phyloP scores from a whole-genome alignment of 495 filamentous ascomycete species.

The Haplographium delicatum region DNA sequence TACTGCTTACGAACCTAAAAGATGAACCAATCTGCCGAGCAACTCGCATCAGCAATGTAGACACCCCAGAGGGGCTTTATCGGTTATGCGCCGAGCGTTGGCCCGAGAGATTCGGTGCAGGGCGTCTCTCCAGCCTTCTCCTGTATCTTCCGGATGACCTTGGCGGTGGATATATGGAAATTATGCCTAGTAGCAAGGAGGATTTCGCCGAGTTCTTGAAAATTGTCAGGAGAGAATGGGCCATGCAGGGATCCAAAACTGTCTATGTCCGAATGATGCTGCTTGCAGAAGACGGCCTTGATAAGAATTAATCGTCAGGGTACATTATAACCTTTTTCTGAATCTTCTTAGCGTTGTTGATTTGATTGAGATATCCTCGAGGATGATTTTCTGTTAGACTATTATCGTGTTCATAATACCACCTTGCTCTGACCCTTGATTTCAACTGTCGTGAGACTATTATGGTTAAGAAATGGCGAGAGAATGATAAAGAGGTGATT shows the following conservation, averaged over 20 bases:
- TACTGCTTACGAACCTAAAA: neutral
- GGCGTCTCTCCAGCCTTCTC: neutral
- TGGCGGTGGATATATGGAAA: neutral
- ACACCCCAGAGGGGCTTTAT: neutral
- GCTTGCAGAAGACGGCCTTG: neutral
- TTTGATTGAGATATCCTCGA: too few relatives aligned
- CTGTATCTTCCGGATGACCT: neutral
- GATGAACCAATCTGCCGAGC: neutral
- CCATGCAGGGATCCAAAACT: neutral
- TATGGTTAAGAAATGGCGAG: too few relatives aligned
- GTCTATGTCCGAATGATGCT: neutral
- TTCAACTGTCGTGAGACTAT: too few relatives aligned
- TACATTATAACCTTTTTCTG: too few relatives aligned
- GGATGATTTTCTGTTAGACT: too few relatives aligned
- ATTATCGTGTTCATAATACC: too few relatives aligned
- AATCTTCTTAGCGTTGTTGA: too few relatives aligned
- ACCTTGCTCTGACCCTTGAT: too few relatives aligned
- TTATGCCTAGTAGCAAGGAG: neutral
- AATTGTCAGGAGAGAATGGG: neutral
- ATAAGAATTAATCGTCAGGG: too few relatives aligned
- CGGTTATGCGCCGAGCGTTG: neutral
- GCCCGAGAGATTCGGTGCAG: neutral
- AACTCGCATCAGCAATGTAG: neutral
- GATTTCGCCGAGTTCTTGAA: neutral
- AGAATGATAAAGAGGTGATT: conserved; percentile 6